These are phyloP conservation scores for Rehmannia glutinosa DNA, from an alignment of 257 asterid genomes.

Conservation along the genomic window DNA sequence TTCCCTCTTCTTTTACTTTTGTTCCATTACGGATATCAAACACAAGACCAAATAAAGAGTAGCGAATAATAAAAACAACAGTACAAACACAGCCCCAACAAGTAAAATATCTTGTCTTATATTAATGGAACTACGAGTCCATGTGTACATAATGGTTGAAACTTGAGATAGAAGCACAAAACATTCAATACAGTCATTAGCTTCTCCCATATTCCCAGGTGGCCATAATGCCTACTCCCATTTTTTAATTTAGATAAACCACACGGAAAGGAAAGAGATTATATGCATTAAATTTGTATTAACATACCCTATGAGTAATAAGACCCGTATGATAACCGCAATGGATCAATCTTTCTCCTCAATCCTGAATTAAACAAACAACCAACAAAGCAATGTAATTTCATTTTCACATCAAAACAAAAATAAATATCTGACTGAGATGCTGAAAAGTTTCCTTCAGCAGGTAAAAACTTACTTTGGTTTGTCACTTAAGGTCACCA, in stretches of 20 bases:
- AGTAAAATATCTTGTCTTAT: background rate
- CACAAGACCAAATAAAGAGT: background rate
- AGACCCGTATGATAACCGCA: conserved; percentile 10
- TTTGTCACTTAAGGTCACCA: conserved; percentile 71
- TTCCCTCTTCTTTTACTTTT: background rate
- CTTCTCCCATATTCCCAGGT: background rate
- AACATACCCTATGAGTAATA: conserved; percentile 17
- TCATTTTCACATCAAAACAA: background rate
- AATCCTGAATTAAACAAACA: conserved; percentile 31
- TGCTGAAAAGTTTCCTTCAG: background rate
- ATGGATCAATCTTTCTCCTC: conserved; percentile 27
- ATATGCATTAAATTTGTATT: background rate
- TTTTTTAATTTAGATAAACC: background rate
- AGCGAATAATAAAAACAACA: background rate
- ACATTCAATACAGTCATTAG: background rate
- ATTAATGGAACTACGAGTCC: background rate
- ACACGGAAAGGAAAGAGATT: background rate
- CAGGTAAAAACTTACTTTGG: conserved; percentile 38
- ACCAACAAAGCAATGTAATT: conserved; percentile 2
- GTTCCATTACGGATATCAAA: background rate
- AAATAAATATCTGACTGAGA: background rate
- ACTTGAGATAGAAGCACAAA: background rate
- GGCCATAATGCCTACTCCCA: background rate
- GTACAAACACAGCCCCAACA: background rate
- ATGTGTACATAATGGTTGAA: background rate